A percentile compares a stretch with the other conserved stretches of the same genome.
These are phyloP conservation scores for Gyromitra esculenta DNA, from an alignment of 2,329 filamentous ascomycete species.

Conservation along the genomic window DNA sequence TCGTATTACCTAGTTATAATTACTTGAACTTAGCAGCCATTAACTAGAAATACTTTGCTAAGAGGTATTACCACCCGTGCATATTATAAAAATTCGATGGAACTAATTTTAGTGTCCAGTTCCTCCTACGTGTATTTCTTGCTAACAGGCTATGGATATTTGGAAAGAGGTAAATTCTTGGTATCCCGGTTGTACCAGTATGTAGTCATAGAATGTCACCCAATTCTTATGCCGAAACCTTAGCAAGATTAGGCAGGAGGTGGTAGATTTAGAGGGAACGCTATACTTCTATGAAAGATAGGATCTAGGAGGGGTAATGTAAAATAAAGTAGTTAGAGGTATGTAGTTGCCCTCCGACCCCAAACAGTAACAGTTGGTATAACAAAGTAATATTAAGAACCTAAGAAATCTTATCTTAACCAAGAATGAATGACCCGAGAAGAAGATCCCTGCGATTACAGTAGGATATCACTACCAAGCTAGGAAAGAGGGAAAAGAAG, in stretches of 20 bases:
- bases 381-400: conserved; percentile 1
- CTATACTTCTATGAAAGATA: not conserved
- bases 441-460: not conserved
- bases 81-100: too few species aligned
- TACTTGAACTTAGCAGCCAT: too few species aligned
- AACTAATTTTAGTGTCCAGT: too few species aligned
- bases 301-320: not conserved
- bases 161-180: not conserved
- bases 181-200: too few species aligned
- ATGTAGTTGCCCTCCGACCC: not conserved
- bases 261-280: not conserved
- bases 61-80: too few species aligned
- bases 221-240: not conserved
- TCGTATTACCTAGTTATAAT: too few species aligned
- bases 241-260: not conserved
- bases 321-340: not conserved
- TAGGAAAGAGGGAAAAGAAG: not conserved
- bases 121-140: too few species aligned
- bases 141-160: not conserved
- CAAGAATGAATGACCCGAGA: not conserved
- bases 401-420: not conserved
- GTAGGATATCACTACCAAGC: not conserved
- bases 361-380: not conserved
- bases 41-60: too few species aligned
- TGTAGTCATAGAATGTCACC: not conserved